A percentile compares a stretch with the other conserved stretches of the same genome.
Conservation (phyloP, 116 monocot genomes). For the Cymodocea nodosa region DNA sequence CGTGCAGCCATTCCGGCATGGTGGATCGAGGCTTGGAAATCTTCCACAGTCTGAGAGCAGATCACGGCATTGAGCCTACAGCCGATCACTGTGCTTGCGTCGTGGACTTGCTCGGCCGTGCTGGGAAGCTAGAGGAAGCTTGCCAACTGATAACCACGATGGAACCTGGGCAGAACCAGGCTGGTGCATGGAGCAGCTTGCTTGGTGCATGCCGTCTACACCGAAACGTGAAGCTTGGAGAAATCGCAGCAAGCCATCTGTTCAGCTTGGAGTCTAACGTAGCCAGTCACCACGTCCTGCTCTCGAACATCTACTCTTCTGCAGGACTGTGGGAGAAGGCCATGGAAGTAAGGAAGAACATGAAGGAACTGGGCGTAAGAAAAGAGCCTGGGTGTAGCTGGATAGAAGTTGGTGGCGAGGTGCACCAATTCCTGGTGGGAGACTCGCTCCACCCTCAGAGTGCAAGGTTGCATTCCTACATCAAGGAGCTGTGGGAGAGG, state of each 20-base stretch:
- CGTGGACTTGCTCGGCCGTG: conserved; percentile 72
- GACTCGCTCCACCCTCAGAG: conserved; percentile 65
- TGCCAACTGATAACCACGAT: conserved; percentile 40
- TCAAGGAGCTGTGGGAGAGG: conserved; percentile 32
- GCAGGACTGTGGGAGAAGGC: conserved; percentile 52
- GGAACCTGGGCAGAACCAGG: conserved; percentile 22
- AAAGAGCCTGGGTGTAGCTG: conserved; percentile 87
- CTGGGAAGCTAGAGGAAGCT: conserved; percentile 48
- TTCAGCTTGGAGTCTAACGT: conserved; percentile 67
- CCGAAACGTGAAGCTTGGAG: conserved; percentile 36
- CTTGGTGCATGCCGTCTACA: conserved; percentile 74
- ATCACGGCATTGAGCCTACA: conserved; percentile 28
- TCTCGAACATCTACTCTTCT: conserved; percentile 75
- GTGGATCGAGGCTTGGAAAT: conserved; percentile 50
- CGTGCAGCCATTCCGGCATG: conserved; percentile 87
- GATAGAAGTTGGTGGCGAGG: conserved; percentile 51
- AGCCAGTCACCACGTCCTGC: conserved; percentile 76
- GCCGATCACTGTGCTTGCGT: conserved; percentile 75
- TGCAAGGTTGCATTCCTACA: conserved; percentile 20
- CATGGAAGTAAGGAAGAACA: conserved; percentile 47
- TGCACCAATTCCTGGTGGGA: conserved; percentile 57
- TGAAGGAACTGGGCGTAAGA: conserved; percentile 63
- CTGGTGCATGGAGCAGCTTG: conserved; percentile 77
- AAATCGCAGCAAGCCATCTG: conserved; percentile 46
- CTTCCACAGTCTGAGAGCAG: conserved; percentile 38